Base-by-base conservation (phyloP, 768 basidiomycete species). In the Porpolomopsis calyptriformis region DNA sequence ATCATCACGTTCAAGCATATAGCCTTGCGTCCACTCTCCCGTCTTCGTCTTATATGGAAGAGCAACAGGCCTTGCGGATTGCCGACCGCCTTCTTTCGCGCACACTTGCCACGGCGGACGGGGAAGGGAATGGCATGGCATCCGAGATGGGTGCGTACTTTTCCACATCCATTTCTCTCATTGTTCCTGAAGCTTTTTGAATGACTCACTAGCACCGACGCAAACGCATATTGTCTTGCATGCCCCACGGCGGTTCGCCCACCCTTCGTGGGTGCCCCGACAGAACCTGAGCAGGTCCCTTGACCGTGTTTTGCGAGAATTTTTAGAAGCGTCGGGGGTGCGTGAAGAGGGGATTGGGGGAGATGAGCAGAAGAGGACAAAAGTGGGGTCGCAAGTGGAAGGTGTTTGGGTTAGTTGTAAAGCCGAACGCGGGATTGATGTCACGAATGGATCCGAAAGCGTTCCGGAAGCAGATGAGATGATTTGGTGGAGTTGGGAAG, bases 401-500 rank as follows among this genome's bases (percentile, higher is more conserved):
- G 74, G 74, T 14, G 71, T 72, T 5, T 76, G 75, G 74, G 60
- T 76, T 62, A 64, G 0, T 11, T 57, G 61, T 16, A 59, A 55
- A 23, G 46, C 36, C 20, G 65, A 37, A 60, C 4, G 42, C 24
- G 18, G 7, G 26, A 14, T n/a, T 60, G 23, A 37, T 57, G 22
- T 53, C 52, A 34, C 7, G n/a, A 22, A 45, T 45, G 8, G 8
- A 3, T 42, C 43, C 14, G 47, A 50, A 1, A 58, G 60, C 26
- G 64, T 64, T 6, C 27, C n/a, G 6, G 70, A 72, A 46, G 59
- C 58, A 37, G 60, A 66, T 34, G 75, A 78, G 47, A 70, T 76
- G 73, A 76, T 78, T 37, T 78, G 76, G 76, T 78, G 76, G 76
- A 73, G 66, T 45, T 78, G 76, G 76, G 72, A 78, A 56, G 75